These are phyloP conservation scores for Russula dissimulans DNA, from an alignment of 768 basidiomycete species.

Conservation along the genomic window DNA sequence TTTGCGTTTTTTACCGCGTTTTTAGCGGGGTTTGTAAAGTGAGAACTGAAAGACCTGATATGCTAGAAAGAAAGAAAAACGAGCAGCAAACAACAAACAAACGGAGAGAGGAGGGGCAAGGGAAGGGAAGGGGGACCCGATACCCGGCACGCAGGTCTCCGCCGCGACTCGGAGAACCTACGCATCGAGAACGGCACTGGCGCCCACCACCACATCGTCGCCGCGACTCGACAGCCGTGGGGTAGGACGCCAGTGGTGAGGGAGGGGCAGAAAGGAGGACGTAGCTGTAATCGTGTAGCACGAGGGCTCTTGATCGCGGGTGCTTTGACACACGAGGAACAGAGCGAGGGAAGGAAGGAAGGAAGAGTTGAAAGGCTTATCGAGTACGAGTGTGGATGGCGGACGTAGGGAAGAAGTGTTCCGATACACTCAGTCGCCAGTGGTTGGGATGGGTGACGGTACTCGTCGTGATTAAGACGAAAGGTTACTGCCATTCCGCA, in stretches of 20 bases:
- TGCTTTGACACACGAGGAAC: too few species aligned
- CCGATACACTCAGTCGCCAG: not conserved
- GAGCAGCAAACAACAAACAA: not conserved
- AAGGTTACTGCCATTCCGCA: not conserved
- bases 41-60: not conserved
- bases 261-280: not conserved
- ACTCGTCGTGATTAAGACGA: not conserved
- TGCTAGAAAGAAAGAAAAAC: not conserved
- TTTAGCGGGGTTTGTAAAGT: not conserved
- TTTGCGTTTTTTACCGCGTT: not conserved
- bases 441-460: not conserved
- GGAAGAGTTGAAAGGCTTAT: not conserved
- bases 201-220: slow-evolving; percentile 7
- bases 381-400: too few species aligned
- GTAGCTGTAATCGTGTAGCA: not conserved
- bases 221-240: slow-evolving; percentile 10
- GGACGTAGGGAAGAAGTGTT: not conserved
- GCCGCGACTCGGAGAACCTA: slow-evolving; percentile 8
- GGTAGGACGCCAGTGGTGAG: not conserved
- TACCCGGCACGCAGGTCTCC: slow-evolving; percentile 1
- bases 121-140: not conserved
- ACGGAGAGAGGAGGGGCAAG: too few species aligned
- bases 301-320: not conserved
- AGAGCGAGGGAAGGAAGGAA: not conserved
- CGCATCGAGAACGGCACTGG: slow-evolving; percentile 3